Percentiles rank a stretch among this genome's conserved stretches.
These are phyloP conservation scores for Verticillium zaregamsianum DNA, from an alignment of 2,329 filamentous ascomycete species.

Conservation along the genomic window DNA sequence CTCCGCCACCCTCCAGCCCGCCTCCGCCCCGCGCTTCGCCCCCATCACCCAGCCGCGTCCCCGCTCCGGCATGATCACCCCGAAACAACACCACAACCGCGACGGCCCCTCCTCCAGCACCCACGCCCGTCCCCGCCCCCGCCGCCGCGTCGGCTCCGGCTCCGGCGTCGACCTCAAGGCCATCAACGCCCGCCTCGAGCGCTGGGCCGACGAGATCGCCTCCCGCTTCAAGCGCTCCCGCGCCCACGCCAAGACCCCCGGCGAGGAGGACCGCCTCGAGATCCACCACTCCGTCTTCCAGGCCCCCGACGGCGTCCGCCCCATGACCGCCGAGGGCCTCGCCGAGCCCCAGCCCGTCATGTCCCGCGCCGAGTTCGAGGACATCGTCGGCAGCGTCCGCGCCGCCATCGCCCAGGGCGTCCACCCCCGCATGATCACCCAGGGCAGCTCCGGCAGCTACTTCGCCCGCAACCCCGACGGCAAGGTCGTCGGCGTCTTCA, in stretches of 20 bases:
- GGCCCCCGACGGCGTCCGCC: conserved; percentile 79
- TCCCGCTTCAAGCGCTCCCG: conserved; percentile 90
- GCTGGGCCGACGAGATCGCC: conserved; percentile 97
- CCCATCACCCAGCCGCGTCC: conserved; percentile 58
- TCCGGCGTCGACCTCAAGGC: conserved; percentile 96
- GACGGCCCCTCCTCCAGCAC: conserved; percentile 24
- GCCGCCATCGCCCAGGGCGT: conserved; percentile 84
- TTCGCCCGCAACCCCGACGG: conserved; percentile 90
- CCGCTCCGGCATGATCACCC: conserved; percentile 56
- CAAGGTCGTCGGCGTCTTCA: conserved; percentile 96
- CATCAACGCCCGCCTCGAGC: conserved; percentile 90
- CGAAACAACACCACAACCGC: conserved; percentile 37
- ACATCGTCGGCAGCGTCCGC: conserved; percentile 84
- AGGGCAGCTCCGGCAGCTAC: conserved; percentile 96
- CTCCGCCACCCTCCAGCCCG: conserved; percentile 53
- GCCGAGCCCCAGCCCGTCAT: conserved; percentile 62
- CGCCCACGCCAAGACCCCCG: conserved; percentile 50
- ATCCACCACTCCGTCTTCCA: conserved; percentile 98
- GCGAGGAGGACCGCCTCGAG: conserved; percentile 83
- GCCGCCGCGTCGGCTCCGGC: conserved; percentile 57
- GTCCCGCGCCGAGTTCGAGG: conserved; percentile 78
- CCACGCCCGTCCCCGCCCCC: conserved; percentile 34
- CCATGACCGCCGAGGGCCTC: conserved; percentile 71
- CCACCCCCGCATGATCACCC: conserved; percentile 93
- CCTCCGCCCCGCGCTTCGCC: conserved; percentile 59